A percentile compares a stretch with the other conserved stretches of the same genome.
Evolutionary conservation across 139 green algal species (phyloP).

Genomic region (Tetradesmus obliquus): DNA sequence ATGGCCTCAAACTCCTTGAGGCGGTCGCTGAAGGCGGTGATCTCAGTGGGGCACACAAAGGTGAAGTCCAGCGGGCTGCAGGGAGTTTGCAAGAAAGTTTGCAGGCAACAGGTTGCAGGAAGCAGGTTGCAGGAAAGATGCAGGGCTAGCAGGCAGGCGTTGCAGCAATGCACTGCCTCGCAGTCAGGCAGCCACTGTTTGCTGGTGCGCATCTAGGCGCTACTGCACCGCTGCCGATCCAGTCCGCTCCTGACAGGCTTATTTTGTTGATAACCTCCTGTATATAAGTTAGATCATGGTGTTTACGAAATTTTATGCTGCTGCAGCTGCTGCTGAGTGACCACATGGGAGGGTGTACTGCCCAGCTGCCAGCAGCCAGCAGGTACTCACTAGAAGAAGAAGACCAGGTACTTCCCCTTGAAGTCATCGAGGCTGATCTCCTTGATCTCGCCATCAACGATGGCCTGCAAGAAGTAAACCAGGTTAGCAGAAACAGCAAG

Average conservation of each 20-base stretch:
- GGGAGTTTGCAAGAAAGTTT: neutral
- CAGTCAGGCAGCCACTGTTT: no score
- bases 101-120: neutral
- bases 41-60: constrained; percentile 89
- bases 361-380: no score
- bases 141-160: neutral
- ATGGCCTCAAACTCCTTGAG: constrained; percentile 92
- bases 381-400: constrained; percentile 95
- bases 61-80: constrained; percentile 70
- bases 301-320: no score
- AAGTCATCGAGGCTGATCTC: constrained; percentile 74
- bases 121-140: no score
- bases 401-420: constrained; percentile 96
- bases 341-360: neutral
- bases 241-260: no score
- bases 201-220: no score
- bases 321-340: neutral
- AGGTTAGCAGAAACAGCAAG: neutral
- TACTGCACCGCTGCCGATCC: no score
- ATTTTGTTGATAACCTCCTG: no score
- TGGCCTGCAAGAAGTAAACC: constrained; percentile 40
- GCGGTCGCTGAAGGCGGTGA: constrained; percentile 96
- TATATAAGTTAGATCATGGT: no score
- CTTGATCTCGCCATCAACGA: constrained; percentile 77
- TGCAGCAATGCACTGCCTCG: neutral